Evolutionary conservation across 1,284 basidiomycete genomes (phyloP), one percentile per base, ranked within the genome.

Genomic region (Fistulinella cinereoalba): DNA sequence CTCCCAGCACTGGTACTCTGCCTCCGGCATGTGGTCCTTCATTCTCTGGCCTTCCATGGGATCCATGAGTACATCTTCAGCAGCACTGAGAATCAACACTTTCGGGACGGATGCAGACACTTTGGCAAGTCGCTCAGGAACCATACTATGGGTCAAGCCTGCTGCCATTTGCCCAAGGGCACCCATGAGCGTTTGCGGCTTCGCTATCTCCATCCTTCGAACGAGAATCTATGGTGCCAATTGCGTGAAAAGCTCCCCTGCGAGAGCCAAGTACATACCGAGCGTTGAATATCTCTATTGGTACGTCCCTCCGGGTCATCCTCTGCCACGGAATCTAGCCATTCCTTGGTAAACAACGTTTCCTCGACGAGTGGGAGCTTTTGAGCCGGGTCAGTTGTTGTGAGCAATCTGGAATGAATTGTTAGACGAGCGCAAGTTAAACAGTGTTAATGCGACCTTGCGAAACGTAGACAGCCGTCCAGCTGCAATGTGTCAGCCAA

Each of bases 141-240:
- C 65, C 44, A 93, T 81, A 45, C 76, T 61, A 61, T 94, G 92
- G 0, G 83, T 85, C 4, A 88, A 50, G 0, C 67, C 86, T 0
- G 92, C 88, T 6, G 69, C 72, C 76, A 90, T 83, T 62, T 94
- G 91, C 3, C 85, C 88, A 3, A 93, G 50, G 16, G 79, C 70
- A 0, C 90, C 91, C 12, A 79, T 56, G 29, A 83, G 61, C 0
- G 71, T 71, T 54, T 91, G 90, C 1, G 78, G 76, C 11, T 74
- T 77, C 1, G 81, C 81, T 4, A 82, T 69, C 2, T 67, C 56
- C 36, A 81, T 71, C 16, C 86, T 83, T 37, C 68, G 70, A 27
- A 72, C 62, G 55, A 83, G 22, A 65, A 66, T 73, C 86, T 56
- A 11, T 15, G n/a, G 29, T 6, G 32, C 34, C 21, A 13, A 28